Base-by-base conservation (phyloP, 345 rosid genomes). In the Euphorbia lathyris region DNA sequence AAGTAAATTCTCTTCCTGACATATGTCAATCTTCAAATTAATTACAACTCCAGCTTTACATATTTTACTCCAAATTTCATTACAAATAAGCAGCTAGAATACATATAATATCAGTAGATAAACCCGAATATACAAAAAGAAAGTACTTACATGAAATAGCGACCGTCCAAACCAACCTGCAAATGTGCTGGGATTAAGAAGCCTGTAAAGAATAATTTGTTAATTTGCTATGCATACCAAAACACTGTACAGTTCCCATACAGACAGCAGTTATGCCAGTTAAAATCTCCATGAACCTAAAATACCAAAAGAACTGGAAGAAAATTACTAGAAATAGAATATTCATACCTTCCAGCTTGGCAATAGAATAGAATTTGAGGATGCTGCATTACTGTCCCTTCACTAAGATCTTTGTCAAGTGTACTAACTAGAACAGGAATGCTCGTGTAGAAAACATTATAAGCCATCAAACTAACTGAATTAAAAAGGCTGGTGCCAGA, bases 161-260 rank as follows among this genome's bases (percentile, higher is more conserved):
- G 99, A 89, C 70, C 97, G 91, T 36, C 99, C 98, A 81, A 95
- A 95, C 99, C 99, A 95, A 58, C 99, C 98, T 19, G 99, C 98
- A 73, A 95, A 95, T 70, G 98, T 90, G 84, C 98, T 90, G 34
- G 98, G 99, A 83, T 95, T 95, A 50, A 95, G 90, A 80, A 95
- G 96, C 94, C 99, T 95, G 88, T 68, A 50, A 70, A 50, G 63
- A 76, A 64, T 42, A 36, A 58, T 34, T 40, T 66, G 48, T 77
- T 70, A 65, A 68, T 53, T 69, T 7, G 32, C 29, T 68, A 67
- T 66, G 11, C 8, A 22, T 53, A 68, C 38, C 22, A 34, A 26
- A 50, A 67, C 50, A 43, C 52, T 43, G n/a, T 38, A 40, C 52
- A 30, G 64, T 63, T 38, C 42, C 25, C 59, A 2, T 27, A 16